These are phyloP conservation scores for Elsinoe necatrix DNA, from an alignment of 2,329 filamentous ascomycete genomes.

Conservation along the genomic window DNA sequence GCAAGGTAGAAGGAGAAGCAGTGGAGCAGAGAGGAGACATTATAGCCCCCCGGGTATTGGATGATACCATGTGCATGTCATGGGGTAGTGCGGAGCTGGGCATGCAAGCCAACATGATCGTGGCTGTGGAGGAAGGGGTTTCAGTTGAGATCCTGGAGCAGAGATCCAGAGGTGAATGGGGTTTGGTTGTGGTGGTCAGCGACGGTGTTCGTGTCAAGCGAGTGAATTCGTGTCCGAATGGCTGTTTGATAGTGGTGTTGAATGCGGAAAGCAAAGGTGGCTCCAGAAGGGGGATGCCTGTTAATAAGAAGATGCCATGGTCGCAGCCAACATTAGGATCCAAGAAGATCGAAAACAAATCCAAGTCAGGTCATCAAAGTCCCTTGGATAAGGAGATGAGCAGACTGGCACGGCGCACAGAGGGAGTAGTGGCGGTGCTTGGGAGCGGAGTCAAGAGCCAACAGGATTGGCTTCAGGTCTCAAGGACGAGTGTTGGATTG, in stretches of 20 bases:
- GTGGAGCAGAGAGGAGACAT: slow-evolving; percentile 38
- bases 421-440: slow-evolving; percentile 8
- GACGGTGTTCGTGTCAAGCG: slow-evolving; percentile 1
- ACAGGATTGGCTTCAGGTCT: slow-evolving; percentile 1
- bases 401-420: slow-evolving; percentile 3
- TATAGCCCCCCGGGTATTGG: slow-evolving; percentile 20
- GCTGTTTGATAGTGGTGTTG: not conserved
- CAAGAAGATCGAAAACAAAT: not conserved
- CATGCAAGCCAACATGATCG: slow-evolving; percentile 28
- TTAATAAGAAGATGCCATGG: slow-evolving; percentile 5
- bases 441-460: not conserved
- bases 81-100: slow-evolving; percentile 21
- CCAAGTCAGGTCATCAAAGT: not conserved
- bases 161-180: not conserved
- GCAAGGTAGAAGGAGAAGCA: slow-evolving; percentile 15
- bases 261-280: slow-evolving; percentile 9
- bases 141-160: slow-evolving; percentile 2
- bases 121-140: slow-evolving; percentile 8
- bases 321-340: slow-evolving; percentile 2
- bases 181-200: not conserved
- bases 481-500: not conserved
- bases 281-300: slow-evolving; percentile 6
- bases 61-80: slow-evolving; percentile 18
- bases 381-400: not conserved
- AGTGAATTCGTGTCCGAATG: slow-evolving; percentile 8